These are phyloP conservation scores for Clonostachys byssicola DNA, from an alignment of 2,329 filamentous ascomycete species.

Conservation along the genomic window DNA sequence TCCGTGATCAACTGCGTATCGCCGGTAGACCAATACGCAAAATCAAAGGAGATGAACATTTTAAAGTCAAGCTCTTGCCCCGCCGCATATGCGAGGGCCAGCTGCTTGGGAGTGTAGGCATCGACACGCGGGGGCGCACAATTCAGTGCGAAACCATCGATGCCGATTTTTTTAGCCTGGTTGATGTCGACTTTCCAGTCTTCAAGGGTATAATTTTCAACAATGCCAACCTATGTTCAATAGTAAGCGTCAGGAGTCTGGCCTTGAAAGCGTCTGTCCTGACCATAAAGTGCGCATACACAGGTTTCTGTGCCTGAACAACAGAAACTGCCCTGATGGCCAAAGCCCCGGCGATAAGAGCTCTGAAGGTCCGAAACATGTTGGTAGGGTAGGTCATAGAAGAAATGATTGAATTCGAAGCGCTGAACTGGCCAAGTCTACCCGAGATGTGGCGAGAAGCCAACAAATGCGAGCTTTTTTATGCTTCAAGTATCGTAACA, in stretches of 20 bases:
- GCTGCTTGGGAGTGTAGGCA: constrained; percentile 11
- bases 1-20: constrained; percentile 9
- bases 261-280: not conserved
- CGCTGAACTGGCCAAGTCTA: too few species aligned
- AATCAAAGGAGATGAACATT: constrained; percentile 14
- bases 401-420: too few species aligned
- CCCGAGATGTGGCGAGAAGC: too few species aligned
- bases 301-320: constrained; percentile 1
- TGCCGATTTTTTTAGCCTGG: constrained; percentile 11
- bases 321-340: too few species aligned
- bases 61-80: constrained; percentile 9
- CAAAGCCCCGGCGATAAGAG: too few species aligned
- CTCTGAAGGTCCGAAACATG: too few species aligned
- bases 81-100: constrained; percentile 10
- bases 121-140: constrained; percentile 11
- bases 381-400: too few species aligned
- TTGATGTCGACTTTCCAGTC: constrained; percentile 11
- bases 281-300: constrained; percentile 7
- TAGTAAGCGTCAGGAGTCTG: not conserved
- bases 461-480: too few species aligned
- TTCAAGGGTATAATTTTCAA: constrained; percentile 9
- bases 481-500: too few species aligned
- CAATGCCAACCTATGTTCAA: constrained; percentile 9
- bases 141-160: constrained; percentile 13
- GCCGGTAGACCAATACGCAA: constrained; percentile 12